Percentiles rank a stretch among this genome's conserved stretches.
Evolutionary conservation across 495 filamentous ascomycete species (phyloP).

Genomic region (Pseudoneurospora amorphoporcata): DNA sequence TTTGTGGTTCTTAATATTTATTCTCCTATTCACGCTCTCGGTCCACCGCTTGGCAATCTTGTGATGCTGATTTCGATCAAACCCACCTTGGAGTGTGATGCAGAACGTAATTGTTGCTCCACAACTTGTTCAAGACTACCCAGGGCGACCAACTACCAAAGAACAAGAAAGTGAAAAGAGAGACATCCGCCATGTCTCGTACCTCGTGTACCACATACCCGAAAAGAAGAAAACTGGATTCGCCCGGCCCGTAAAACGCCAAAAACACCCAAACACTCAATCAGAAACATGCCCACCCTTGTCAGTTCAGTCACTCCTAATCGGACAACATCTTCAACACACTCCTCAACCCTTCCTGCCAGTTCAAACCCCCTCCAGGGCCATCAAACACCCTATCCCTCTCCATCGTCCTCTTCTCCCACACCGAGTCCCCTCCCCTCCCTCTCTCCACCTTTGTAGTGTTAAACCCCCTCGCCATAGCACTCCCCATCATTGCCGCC

Average conservation of each 20-base stretch:
- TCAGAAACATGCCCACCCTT: neutral
- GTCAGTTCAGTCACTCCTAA: neutral
- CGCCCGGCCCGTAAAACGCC: neutral
- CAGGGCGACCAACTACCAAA: neutral
- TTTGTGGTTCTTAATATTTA: neutral
- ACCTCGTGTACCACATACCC: neutral
- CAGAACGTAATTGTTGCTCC: neutral
- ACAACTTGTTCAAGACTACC: neutral
- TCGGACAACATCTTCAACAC: constrained; percentile 57
- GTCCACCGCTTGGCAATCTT: neutral
- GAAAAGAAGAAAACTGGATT: neutral
- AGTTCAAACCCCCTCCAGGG: constrained; percentile 22
- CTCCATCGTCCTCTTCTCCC: constrained; percentile 31
- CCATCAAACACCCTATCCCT: constrained; percentile 15
- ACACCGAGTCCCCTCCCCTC: neutral
- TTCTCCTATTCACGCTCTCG: neutral
- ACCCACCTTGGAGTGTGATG: neutral
- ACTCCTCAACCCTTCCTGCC: constrained; percentile 42
- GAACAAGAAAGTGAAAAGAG: neutral
- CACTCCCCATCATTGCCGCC: constrained; percentile 17
- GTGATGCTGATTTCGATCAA: neutral
- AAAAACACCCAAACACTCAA: neutral
- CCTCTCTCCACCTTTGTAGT: neutral
- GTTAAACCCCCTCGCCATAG: constrained; percentile 14
- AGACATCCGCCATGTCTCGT: neutral